Base-by-base conservation (phyloP, 108 stramenopile genomes). In the Fistulifera solaris region DNA sequence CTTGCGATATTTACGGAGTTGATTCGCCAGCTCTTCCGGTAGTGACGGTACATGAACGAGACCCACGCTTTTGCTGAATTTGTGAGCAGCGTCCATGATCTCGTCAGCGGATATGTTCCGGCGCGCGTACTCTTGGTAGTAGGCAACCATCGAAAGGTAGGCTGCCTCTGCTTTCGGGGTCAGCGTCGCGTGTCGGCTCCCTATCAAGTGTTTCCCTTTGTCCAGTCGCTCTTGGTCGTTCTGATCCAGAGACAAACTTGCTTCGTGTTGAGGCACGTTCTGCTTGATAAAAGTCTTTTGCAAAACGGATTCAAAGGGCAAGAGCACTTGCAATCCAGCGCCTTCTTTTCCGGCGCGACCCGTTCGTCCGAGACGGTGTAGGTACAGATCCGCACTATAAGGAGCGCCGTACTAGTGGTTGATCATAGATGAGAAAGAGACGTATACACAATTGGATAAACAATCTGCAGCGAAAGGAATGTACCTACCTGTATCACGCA, bases 361-460 rank as follows among this genome's bases (percentile, higher is more conserved):
- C 5, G 95, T 96, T 28, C 97, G 78, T 17, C 97, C 97, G 0
- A 96, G 71, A n/a, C 97, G 83, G 70, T 98, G 96, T 38, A 96
- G 72, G 65, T 98, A 98, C 48, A 90, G 83, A 49, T 89, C 95
- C 1, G 23, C 42, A 21, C 19, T 54, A 10, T n/a, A 18, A 19
- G 53, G 53, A 16, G 53, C 25, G 14, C 53, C 53, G n/a, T 27
- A 17, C 53, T 54, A 17, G 8, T 38, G 12, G 6, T 35, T 35
- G 3, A 8, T 35, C 8, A 35, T 3, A 35, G 31, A 35, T 35
- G 31, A 35, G 31, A 35, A 35, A 35, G 31, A 35, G 8, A n/a
- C n/a, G n/a, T n/a, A n/a, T n/a, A n/a, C n/a, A 8, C 3, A 35
- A 35, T 8, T 98, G 96, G 40, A 96, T 71, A 61, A 95, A 97